Evolutionary conservation across 345 rosid species (phyloP), one percentile per base, ranked within the genome.

Genomic region (Hibiscus syriacus): DNA sequence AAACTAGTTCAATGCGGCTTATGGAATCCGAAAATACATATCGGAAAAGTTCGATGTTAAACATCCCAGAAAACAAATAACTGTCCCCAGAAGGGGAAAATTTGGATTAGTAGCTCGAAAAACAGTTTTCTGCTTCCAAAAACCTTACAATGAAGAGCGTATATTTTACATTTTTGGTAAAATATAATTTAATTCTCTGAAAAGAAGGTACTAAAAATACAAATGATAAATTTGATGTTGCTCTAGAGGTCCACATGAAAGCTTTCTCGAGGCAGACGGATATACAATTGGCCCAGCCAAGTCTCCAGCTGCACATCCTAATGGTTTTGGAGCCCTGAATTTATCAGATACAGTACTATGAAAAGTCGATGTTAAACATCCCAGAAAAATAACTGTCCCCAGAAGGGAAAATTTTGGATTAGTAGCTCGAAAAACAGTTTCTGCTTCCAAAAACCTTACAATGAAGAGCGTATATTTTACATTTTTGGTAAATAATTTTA

Each of bases 281-380:
- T 43, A 91, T 48, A 87, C 45, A 57, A 83, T 70, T 9, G 97
- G 96, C 38, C 97, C 99, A 6, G 88, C 89, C 75, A 91, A 75
- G 76, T 91, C 99, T 20, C 97, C 99, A 46, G 78, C 63, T 72
- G 85, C 81, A 67, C 96, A 94, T 29, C 99, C 99, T 89, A 82
- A 30, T 2, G 2, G 3, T 7, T 29, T 14, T 10, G 2, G 12
- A 57, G n/a, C 22, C 23, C 7, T n/a, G 23, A 17, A 34, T 5
- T n/a, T 32, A 34, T n/a, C 26, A 7, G 26, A 34, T 10, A 3
- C 46, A 34, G n/a, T 36, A 14, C 46, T 41, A 23, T n/a, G 13
- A 62, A 41, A 41, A 62, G 34, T 66, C n/a, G 50, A 19, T 6
- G 55, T 27, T 34, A 5, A 66, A 67, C 12, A 67, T 19, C 38